These are phyloP conservation scores for Lactuca saligna DNA, from an alignment of 129 eudicot genomes.

Conservation along the genomic window DNA sequence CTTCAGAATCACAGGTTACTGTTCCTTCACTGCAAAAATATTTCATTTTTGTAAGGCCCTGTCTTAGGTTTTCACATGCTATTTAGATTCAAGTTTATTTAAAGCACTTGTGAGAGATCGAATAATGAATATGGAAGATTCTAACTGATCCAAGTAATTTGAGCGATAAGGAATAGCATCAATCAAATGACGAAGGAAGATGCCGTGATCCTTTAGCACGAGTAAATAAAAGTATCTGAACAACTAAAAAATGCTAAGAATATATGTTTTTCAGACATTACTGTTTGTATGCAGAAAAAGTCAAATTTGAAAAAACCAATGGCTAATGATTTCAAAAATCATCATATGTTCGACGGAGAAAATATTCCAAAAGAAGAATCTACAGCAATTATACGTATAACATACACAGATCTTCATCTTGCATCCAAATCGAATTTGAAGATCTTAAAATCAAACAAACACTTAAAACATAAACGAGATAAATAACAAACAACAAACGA, in stretches of 20 bases:
- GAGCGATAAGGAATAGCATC: slow-evolving; percentile 3
- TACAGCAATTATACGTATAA: not conserved
- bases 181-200: not conserved
- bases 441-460: not conserved
- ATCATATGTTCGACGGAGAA: slow-evolving; percentile 1
- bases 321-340: not conserved
- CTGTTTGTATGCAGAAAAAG: slow-evolving; percentile 13
- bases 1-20: slow-evolving; percentile 28
- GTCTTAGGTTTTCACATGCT: not conserved
- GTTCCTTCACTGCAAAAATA: slow-evolving; percentile 47
- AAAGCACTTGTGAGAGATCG: not conserved
- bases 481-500: not conserved
- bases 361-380: not conserved
- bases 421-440: not conserved
- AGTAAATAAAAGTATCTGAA: slow-evolving; percentile 1
- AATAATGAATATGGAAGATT: slow-evolving; percentile 2
- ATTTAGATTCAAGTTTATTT: not conserved
- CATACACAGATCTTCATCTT: not conserved
- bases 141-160: slow-evolving; percentile 7
- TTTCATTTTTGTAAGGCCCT: slow-evolving; percentile 3
- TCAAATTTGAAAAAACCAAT: not conserved
- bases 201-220: slow-evolving; percentile 2
- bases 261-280: slow-evolving; percentile 14
- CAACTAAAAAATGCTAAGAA: slow-evolving; percentile 12
- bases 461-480: not conserved